Evolutionary conservation across 2,329 filamentous ascomycete species (phyloP), one percentile per base, ranked within the genome.

Genomic region (Pseudogymnoascus sp.): DNA sequence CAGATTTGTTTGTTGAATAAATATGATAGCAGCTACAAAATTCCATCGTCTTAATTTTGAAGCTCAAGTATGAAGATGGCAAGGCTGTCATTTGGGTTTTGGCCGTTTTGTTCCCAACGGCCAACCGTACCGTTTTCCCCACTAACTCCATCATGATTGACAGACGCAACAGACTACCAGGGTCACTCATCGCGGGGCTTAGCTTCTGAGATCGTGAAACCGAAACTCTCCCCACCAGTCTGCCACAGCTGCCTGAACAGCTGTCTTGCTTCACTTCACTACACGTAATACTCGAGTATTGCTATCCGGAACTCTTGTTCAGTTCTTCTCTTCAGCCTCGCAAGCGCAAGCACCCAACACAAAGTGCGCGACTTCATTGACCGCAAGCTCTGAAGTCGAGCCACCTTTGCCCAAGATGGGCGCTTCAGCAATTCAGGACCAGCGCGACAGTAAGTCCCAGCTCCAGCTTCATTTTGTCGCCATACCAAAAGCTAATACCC

Each of bases 381-480:
- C 19, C 11, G 33, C 33, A 60, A 19, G 50, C 50, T 56, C 50
- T 56, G 50, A 56, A 56, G 50, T 56, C 46, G 26, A 21, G 50
- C 63, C 63, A 67, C 67, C 64, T 67, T 65, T 66, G 74, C 75
- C 77, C 80, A 87, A 76, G 71, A 96, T 96, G 91, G 88, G 86
- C 71, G 81, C 89, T 76, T 96, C 92, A 68, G 85, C 93, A 71
- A 88, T 96, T 73, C 87, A 92, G 73, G 87, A 92, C 72, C 91
- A 96, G 81, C 88, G 88, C 71, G 87, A 90, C 68, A 81, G 89
- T 91, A 77, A 76, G 83, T 71, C 62, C 3, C 63, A 29, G 35
- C 42, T 62, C 44, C 61, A 31, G 7, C 61, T 46, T n/a, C 62
- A 29, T 29, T 44, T 21, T 50, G 35, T n/a, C 23, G 35, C 15